A percentile compares a stretch with the other conserved stretches of the same genome.
phyloP scores from a whole-genome alignment of 208 protist species.

The Crithidia thermophila region DNA sequence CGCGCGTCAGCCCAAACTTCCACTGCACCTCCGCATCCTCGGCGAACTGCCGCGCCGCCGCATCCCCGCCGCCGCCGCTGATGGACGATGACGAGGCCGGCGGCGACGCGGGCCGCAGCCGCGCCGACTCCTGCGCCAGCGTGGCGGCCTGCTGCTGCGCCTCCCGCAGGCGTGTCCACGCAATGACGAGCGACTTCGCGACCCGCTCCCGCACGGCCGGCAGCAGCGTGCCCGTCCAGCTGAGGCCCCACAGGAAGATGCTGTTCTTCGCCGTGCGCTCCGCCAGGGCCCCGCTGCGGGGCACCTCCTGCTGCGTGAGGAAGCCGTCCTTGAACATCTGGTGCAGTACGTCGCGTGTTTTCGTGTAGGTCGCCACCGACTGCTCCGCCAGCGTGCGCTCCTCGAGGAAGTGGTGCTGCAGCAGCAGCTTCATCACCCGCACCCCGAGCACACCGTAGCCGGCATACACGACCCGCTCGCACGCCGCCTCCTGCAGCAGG shows the following conservation, averaged over 20 bases:
- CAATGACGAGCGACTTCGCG: conserved; percentile 48
- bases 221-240: conserved; percentile 40
- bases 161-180: conserved; percentile 37
- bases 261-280: conserved; percentile 63
- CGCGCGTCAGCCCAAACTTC: conserved; percentile 12
- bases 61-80: neutral
- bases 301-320: conserved; percentile 72
- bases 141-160: conserved; percentile 21
- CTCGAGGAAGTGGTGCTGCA: conserved; percentile 74
- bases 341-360: conserved; percentile 72
- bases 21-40: conserved; percentile 20
- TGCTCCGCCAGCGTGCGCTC: conserved; percentile 81
- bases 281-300: conserved; percentile 38
- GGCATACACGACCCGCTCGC: conserved; percentile 74
- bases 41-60: neutral
- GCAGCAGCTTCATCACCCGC: conserved; percentile 77
- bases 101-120: neutral
- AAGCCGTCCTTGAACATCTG: conserved; percentile 80
- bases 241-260: conserved; percentile 71
- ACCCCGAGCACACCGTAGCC: conserved; percentile 82
- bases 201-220: conserved; percentile 52
- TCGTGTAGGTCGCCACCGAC: conserved; percentile 64
- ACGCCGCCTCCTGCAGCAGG: conserved; percentile 50
- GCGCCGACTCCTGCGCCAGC: neutral
- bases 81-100: neutral